Evolutionary conservation across 148 eudicot species (phyloP).

Genomic region (Nepenthes gracilis): DNA sequence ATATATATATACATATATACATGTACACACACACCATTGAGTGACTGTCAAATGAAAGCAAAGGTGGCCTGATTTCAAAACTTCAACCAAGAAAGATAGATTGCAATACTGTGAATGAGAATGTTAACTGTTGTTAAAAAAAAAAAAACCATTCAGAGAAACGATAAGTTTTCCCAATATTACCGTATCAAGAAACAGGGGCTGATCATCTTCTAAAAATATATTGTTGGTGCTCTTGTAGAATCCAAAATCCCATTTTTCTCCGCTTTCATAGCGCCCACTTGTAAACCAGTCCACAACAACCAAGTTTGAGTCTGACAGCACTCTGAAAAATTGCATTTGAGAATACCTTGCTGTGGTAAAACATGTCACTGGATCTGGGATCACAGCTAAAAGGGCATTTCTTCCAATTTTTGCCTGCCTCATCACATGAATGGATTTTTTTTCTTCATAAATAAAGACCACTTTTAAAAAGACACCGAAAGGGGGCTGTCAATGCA

Average conservation of each 20-base stretch:
- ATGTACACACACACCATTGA: too few species aligned
- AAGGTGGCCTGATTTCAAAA: too few species aligned
- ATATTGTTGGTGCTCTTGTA: conserved; percentile 83
- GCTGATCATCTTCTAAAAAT: conserved; percentile 46
- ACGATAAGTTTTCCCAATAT: conserved; percentile 7
- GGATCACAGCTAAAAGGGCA: conserved; percentile 73
- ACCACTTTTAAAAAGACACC: background rate
- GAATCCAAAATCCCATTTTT: conserved; percentile 79
- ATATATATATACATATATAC: too few species aligned
- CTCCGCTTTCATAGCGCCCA: conserved; percentile 95
- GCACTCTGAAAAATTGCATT: conserved; percentile 62
- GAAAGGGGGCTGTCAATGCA: too few species aligned
- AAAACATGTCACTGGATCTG: conserved; percentile 96
- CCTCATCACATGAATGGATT: conserved; percentile 41
- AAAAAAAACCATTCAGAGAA: background rate
- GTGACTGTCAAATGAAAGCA: too few species aligned
- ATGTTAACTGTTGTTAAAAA: background rate
- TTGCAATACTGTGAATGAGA: background rate
- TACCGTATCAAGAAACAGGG: conserved; percentile 93
- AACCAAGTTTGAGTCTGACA: conserved; percentile 66
- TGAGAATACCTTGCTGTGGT: conserved; percentile 79
- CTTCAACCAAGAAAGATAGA: too few species aligned
- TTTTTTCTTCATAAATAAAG: background rate
- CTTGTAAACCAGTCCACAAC: conserved; percentile 98
- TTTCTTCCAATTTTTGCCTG: conserved; percentile 73